Base-by-base conservation (phyloP, 495 filamentous ascomycete species). In the Aspergillus indologenus region DNA sequence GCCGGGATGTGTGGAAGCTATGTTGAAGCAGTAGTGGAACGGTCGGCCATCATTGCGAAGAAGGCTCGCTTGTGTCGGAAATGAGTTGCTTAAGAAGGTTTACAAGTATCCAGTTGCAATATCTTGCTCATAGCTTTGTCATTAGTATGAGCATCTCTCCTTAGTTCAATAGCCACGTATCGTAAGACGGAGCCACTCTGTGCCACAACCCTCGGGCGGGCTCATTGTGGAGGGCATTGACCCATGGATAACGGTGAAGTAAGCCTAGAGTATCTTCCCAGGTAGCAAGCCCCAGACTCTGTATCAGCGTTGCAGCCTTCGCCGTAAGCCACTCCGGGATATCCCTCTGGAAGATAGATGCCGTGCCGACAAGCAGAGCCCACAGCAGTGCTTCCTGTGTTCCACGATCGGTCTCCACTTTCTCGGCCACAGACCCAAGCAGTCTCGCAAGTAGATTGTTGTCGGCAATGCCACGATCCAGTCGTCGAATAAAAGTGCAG, bases 1-100 rank as follows among this genome's bases (percentile, higher is more conserved):
- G 49, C 65, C 61, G 5, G 65, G 65, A 22, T 67, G 55, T 40
- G 12, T 40, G 5, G 34, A 8, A 8, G 34, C 5, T 7, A 11
- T 40, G 34, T 11, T 40, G 9, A n/a, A n/a, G n/a, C n/a, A n/a
- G n/a, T n/a, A n/a, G n/a, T n/a, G n/a, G n/a, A n/a, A n/a, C n/a
- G n/a, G n/a, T n/a, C n/a, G n/a, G n/a, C n/a, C n/a, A n/a, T n/a
- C n/a, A n/a, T n/a, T n/a, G n/a, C n/a, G n/a, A n/a, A n/a, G n/a
- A n/a, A n/a, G n/a, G n/a, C n/a, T n/a, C n/a, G n/a, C n/a, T n/a
- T n/a, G n/a, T n/a, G n/a, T n/a, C n/a, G n/a, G n/a, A n/a, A n/a
- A n/a, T n/a, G n/a, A n/a, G n/a, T n/a, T n/a, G n/a, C n/a, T n/a
- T n/a, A n/a, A n/a, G n/a, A n/a, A n/a, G n/a, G n/a, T n/a, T n/a